Evolutionary conservation across 208 protist genomes (phyloP), one percentile per base, ranked within the genome.

Genomic region (Leishmania major): DNA sequence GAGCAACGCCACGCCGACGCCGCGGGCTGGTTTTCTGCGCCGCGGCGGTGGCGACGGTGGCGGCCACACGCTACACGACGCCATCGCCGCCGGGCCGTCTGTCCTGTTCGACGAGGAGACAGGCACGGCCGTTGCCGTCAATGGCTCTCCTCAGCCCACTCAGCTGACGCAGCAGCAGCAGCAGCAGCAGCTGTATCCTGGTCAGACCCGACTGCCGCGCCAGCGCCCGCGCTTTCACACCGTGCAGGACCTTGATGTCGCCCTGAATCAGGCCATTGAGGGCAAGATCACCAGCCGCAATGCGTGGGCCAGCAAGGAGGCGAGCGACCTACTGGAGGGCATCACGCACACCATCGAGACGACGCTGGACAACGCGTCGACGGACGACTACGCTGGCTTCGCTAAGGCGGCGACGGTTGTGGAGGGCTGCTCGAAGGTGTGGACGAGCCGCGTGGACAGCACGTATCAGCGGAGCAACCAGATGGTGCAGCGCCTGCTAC

Each of bases 381-480:
- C 82, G 28, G 95, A 98, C 71, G 93, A 96, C 84, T 97, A 96
- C 89, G 78, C 90, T 28, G 93, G 93, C 73, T 98, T 98, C 80
- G 89, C 95, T 15, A 98, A 98, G 88, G 94, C 93, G 17, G 95
- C 95, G 45, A 97, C 92, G 22, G 92, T 98, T n/a, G 95, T 98
- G 82, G 94, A 98, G 85, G 94, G 95, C n/a, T 96, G 95, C 86
- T 96, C 94, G 35, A 98, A 98, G 84, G 94, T 98, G 62, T 98
- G 94, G 93, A 96, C 94, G n/a, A 94, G 90, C 73, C 94, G 95
- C 15, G 95, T 98, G 19, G 95, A 98, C 85, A 96, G 92, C 86
- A 98, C 95, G 1, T 96, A 96, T 66, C 88, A 92, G 75, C 94
- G 90, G 80, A 95, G 89, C 67, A 97, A 95, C 78, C 88, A 95